Conservation (phyloP, 306 rosid genomes). For the Quercus rubra region DNA sequence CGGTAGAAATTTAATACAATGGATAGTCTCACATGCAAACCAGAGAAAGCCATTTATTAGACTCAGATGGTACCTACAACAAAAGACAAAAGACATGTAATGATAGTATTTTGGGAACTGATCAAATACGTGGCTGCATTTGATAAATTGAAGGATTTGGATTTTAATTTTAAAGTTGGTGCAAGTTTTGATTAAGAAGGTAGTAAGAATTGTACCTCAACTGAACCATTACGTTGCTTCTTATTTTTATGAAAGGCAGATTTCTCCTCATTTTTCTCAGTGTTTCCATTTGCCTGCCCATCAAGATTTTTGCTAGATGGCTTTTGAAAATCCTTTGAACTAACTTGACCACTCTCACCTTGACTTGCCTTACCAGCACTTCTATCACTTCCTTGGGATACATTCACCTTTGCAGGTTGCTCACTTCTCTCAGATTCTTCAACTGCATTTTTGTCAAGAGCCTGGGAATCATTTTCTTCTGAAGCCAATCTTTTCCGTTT, state of each 20-base stretch:
- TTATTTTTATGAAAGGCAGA: constrained; percentile 40
- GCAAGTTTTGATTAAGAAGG: neutral
- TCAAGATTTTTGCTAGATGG: constrained; percentile 12
- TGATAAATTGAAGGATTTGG: neutral
- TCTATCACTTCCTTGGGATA: constrained; percentile 8
- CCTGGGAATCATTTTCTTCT: constrained; percentile 41
- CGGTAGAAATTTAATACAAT: neutral
- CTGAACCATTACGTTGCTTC: constrained; percentile 54
- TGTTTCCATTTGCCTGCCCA: constrained; percentile 27
- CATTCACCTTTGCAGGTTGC: constrained; percentile 22
- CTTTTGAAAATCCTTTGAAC: constrained; percentile 12
- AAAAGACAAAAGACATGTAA: neutral
- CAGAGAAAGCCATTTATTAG: neutral
- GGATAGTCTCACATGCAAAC: neutral
- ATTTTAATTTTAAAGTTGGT: neutral
- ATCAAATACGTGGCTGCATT: neutral
- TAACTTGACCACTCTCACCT: constrained; percentile 6
- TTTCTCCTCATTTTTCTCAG: constrained; percentile 39
- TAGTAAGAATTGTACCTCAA: constrained; percentile 51
- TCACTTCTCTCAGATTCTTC: constrained; percentile 43
- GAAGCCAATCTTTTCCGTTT: constrained; percentile 61
- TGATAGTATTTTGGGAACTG: neutral
- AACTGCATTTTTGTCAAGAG: constrained; percentile 31
- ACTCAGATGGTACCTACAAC: neutral
- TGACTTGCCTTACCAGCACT: neutral